These are phyloP conservation scores for Hemisphaericaspora lyxosophila DNA, from an alignment of 1,139 yeast species.

Conservation along the genomic window DNA sequence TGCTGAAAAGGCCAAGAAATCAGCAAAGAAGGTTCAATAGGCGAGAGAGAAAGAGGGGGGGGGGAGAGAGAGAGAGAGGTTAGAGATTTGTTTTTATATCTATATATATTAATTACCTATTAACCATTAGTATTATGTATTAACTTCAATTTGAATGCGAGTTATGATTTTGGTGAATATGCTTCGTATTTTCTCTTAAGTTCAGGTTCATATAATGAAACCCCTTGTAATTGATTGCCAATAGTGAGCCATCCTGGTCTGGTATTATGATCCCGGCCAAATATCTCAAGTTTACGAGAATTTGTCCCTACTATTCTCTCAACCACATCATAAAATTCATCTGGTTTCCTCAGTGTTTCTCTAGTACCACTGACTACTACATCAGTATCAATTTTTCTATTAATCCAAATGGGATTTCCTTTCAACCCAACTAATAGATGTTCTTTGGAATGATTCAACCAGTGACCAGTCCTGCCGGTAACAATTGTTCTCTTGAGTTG, in stretches of 20 bases:
- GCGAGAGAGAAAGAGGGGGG: too few species aligned
- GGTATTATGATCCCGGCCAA: constrained; percentile 82
- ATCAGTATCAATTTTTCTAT: constrained; percentile 66
- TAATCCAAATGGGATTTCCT: constrained; percentile 78
- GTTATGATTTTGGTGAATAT: constrained; percentile 14
- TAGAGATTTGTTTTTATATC: neutral
- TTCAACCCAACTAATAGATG: constrained; percentile 82
- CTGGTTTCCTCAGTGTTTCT: constrained; percentile 90
- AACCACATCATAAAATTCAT: constrained; percentile 80
- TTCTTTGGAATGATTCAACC: constrained; percentile 95
- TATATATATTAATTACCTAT: neutral
- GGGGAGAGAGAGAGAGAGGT: neutral
- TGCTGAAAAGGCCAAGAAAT: constrained; percentile 13
- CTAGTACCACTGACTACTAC: constrained; percentile 79
- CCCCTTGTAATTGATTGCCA: constrained; percentile 76
- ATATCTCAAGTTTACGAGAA: constrained; percentile 79
- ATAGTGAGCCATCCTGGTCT: constrained; percentile 92
- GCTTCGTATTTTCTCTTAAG: constrained; percentile 40
- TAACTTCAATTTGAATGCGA: neutral
- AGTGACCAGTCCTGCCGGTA: constrained; percentile 95
- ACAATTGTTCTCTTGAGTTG: constrained; percentile 86
- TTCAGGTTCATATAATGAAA: constrained; percentile 58
- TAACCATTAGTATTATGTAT: neutral
- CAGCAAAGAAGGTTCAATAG: constrained; percentile 3
- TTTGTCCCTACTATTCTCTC: constrained; percentile 78